Evolutionary conservation across 108 stramenopile species (phyloP).

Genomic region (Pelagomonas calceolata): DNA sequence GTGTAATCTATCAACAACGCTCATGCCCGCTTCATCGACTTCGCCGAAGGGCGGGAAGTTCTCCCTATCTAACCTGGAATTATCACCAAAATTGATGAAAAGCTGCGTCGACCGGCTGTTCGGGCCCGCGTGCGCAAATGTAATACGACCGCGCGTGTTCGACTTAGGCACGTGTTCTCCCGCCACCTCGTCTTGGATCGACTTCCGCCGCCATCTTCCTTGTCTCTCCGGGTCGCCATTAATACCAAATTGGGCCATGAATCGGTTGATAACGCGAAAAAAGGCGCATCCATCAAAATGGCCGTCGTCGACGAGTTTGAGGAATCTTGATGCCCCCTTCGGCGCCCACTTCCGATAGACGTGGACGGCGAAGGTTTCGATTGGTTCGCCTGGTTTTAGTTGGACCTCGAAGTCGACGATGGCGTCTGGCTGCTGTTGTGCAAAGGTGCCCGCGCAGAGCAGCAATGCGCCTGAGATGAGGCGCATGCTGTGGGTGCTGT

Average conservation of each 20-base stretch:
- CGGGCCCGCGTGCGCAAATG: constrained; percentile 8
- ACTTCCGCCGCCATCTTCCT: neutral
- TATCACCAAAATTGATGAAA: constrained; percentile 20
- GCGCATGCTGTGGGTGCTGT: too few relatives aligned
- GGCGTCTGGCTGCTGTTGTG: too few relatives aligned
- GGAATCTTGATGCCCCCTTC: constrained; percentile 16
- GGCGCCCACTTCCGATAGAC: neutral
- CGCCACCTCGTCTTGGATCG: constrained; percentile 14
- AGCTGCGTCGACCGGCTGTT: constrained; percentile 17
- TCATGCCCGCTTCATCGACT: constrained; percentile 22
- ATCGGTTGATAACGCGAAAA: constrained; percentile 49
- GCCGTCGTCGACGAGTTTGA: constrained; percentile 47
- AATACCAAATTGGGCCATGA: constrained; percentile 47
- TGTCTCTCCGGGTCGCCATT: neutral
- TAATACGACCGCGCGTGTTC: constrained; percentile 8
- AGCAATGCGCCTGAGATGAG: too few relatives aligned
- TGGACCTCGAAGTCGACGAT: neutral
- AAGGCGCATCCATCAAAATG: constrained; percentile 52
- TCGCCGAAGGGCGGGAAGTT: constrained; percentile 18
- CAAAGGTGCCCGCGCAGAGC: too few relatives aligned
- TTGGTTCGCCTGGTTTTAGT: neutral
- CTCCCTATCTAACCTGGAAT: constrained; percentile 6
- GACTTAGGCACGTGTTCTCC: neutral
- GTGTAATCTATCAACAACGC: constrained; percentile 23
- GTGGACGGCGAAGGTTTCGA: neutral